Evolutionary conservation across 2,329 filamentous ascomycete species (phyloP), one percentile per base, ranked within the genome.

Genomic region (Penicillium sp.): DNA sequence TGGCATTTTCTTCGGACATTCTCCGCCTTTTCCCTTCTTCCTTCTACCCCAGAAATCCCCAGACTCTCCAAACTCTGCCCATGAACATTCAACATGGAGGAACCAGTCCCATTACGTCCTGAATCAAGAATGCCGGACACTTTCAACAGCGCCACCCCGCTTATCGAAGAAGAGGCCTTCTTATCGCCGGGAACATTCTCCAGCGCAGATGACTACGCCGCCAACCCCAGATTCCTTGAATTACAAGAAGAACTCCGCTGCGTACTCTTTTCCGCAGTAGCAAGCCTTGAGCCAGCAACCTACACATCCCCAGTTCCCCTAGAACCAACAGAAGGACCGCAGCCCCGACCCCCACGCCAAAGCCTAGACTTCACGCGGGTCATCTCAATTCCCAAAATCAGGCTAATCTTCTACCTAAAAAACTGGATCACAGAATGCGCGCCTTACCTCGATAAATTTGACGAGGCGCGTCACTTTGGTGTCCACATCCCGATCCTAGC

Each of bases 371-470:
- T 67, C 39, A 64, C 57, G 13, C 62, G 48, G 20, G 62, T 55
- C 3, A 39, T 45, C 31, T 65, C 68, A 13, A 65, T 78, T n/a
- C 67, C 73, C 0, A 69, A 69, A 26, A 67, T 70, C 8, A 64
- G 70, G 13, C 59, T 75, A 20, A 60, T 77, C 20, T 66, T 70
- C 26, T 78, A 76, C 38, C 63, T 80, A 10, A 74, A 77, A 38
- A 76, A 81, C 26, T 83, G 37, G 63, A 63, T 58, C 13, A 53
- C 50, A 2, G 59, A 60, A 44, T 67, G 65, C 13, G 65, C 65
- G 0, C 65, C 64, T 0, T 59, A 79, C 73, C 74, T 84, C 3
- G 82, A 84, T 61, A 84, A 82, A 62, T 82, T 82, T 40, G 81
- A 84, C 54, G 71, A 75, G 37, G 69, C 76, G 5, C 76, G 79